phyloP scores from a whole-genome alignment of 148 eudicot genomes.

The Nepenthes gracilis region DNA sequence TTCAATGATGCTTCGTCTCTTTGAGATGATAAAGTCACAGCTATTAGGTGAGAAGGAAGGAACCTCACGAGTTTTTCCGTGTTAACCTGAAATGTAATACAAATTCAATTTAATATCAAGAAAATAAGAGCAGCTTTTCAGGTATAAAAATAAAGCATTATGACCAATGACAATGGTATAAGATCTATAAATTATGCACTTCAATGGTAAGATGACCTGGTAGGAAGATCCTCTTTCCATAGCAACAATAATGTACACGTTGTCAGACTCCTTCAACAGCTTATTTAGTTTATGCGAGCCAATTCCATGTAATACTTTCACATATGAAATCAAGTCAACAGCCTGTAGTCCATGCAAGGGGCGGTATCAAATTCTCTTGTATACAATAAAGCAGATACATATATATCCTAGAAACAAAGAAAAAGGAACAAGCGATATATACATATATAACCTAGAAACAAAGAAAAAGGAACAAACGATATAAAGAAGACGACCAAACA shows the following conservation, averaged over 20 bases:
- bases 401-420: too few species aligned
- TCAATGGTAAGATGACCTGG: conserved; percentile 34
- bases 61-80: conserved; percentile 56
- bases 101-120: neutral
- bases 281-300: conserved; percentile 54
- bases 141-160: neutral
- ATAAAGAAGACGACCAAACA: too few species aligned
- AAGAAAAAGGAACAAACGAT: too few species aligned
- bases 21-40: conserved; percentile 41
- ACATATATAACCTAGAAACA: too few species aligned
- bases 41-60: conserved; percentile 76
- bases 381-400: too few species aligned
- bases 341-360: conserved; percentile 18
- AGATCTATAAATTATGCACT: neutral
- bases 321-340: conserved; percentile 59
- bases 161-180: conserved; percentile 1
- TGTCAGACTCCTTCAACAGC: conserved; percentile 58
- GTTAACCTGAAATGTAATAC: conserved; percentile 53
- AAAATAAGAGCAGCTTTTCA: neutral
- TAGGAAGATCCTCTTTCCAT: conserved; percentile 40
- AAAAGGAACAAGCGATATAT: too few species aligned
- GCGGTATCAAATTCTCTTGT: too few species aligned
- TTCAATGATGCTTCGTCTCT: conserved; percentile 51
- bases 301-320: conserved; percentile 48
- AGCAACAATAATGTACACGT: conserved; percentile 18